Percentiles rank a stretch among this genome's conserved stretches.
Evolutionary conservation across 805 yeast genomes (phyloP).

Genomic region (Saccharomycopsis microspora): DNA sequence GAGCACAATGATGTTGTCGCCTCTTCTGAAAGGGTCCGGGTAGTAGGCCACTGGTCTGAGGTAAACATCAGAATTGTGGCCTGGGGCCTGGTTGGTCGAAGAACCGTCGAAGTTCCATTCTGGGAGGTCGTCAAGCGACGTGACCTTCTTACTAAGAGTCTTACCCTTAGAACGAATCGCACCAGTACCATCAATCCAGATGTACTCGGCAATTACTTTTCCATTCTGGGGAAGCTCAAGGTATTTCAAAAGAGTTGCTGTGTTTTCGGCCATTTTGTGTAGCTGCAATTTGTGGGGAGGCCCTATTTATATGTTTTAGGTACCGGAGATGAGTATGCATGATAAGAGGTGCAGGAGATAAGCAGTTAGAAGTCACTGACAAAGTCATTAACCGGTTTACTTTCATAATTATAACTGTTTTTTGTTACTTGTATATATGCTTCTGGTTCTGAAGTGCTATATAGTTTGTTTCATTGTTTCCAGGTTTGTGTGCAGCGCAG

Average conservation of each 20-base stretch:
- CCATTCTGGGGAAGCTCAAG: constrained; percentile 78
- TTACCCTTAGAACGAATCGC: constrained; percentile 88
- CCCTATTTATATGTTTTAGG: too few relatives aligned
- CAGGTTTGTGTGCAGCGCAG: too few relatives aligned
- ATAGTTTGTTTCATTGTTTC: too few relatives aligned
- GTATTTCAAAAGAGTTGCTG: constrained; percentile 76
- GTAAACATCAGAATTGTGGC: constrained; percentile 90
- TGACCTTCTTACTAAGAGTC: constrained; percentile 61
- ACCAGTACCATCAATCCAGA: constrained; percentile 95
- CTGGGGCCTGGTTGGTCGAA: constrained; percentile 97
- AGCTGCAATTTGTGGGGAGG: too few relatives aligned
- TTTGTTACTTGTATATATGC: too few relatives aligned
- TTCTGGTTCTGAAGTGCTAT: too few relatives aligned
- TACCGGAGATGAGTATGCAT: too few relatives aligned
- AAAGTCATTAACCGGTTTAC: too few relatives aligned
- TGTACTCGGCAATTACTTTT: constrained; percentile 84
- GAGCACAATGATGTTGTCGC: constrained; percentile 90
- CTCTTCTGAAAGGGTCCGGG: constrained; percentile 96
- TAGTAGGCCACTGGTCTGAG: constrained; percentile 91
- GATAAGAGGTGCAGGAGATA: too few relatives aligned
- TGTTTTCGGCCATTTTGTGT: constrained; percentile 29
- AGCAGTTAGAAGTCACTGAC: too few relatives aligned
- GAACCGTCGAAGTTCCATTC: constrained; percentile 99
- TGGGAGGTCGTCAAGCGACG: constrained; percentile 76
- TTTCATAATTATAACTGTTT: too few relatives aligned